phyloP scores from a whole-genome alignment of 73 alveolate species.

The Durusdinium trenchii region DNA sequence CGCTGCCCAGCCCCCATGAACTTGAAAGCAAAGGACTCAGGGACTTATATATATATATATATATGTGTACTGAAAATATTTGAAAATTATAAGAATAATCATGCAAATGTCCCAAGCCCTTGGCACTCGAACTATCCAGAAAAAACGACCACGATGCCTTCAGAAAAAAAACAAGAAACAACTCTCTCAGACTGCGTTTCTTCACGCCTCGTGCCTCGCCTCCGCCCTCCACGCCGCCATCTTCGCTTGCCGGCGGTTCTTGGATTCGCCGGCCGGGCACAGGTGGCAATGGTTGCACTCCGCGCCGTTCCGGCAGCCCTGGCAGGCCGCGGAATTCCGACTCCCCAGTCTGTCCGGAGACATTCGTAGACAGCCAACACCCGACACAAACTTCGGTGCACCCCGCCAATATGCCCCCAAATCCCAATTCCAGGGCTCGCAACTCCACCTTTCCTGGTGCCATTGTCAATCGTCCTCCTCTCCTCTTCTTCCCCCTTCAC shows the following conservation, averaged over 20 bases:
- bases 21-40: no score
- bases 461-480: neutral
- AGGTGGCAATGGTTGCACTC: conserved; percentile 82
- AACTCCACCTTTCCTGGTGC: neutral
- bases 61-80: no score
- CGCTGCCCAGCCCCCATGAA: no score
- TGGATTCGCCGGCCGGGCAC: conserved; percentile 89
- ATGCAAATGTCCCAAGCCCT: no score
- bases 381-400: neutral
- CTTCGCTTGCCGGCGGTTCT: conserved; percentile 71
- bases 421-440: neutral
- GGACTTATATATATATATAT: no score
- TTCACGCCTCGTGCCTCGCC: no score
- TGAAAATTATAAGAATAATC: no score
- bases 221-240: conserved; percentile 59
- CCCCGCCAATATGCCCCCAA: neutral
- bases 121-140: no score
- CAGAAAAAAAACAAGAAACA: no score
- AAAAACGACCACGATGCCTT: no score
- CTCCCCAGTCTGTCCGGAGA: neutral
- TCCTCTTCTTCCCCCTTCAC: neutral
- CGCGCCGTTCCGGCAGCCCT: conserved; percentile 80
- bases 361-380: neutral
- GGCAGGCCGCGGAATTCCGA: neutral
- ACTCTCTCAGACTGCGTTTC: no score